Base-by-base conservation (phyloP, 352 stramenopile species). In the Globisporangium yorkense region DNA sequence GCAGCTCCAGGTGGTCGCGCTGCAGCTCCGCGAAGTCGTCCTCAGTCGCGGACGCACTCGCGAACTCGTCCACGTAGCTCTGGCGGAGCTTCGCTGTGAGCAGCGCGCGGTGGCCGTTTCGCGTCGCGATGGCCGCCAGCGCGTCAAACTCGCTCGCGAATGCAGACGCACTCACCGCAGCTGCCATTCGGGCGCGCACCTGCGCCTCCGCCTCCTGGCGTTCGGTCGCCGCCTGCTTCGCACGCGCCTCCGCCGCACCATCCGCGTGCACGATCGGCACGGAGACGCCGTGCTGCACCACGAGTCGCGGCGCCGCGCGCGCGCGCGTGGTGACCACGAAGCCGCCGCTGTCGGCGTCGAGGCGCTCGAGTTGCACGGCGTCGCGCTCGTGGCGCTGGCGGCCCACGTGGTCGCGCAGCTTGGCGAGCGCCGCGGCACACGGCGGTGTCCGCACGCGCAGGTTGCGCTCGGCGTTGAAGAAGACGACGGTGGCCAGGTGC, bases 1-100 rank as follows among this genome's bases (percentile, higher is more conserved):
- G 33, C 15, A 60, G 29, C 10, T 54, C 43, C 18, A 62, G 15
- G 50, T 58, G 49, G 40, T 63, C 57, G 15, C 33, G 50, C 51
- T 54, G 29, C 7, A 63, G 15, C 21, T 54, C 57, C 1, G 51
- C 49, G n/a, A 63, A 31, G 48, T 63, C 57, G 29, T 33, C 50
- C 2, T 9, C 31, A 4, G 29, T 16, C 21, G 56, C 39, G 1
- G 8, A 9, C 5, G 57, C 47, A 10, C 46, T 49, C n/a, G 27
- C 51, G 41, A 63, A 53, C 35, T 51, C 57, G 31, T 56, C 33
- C 20, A 45, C 29, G 41, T 63, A 63, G 16, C 20, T 27, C 39
- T 56, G 43, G 13, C 37, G 37, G 12, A 31, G 49, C 48, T 46
- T 1, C 16, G 46, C 39, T 24, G 56, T n/a, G 2, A 50, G 5